phyloP scores from a whole-genome alignment of 2,329 filamentous ascomycete genomes.

The Apiospora malaysiana region DNA sequence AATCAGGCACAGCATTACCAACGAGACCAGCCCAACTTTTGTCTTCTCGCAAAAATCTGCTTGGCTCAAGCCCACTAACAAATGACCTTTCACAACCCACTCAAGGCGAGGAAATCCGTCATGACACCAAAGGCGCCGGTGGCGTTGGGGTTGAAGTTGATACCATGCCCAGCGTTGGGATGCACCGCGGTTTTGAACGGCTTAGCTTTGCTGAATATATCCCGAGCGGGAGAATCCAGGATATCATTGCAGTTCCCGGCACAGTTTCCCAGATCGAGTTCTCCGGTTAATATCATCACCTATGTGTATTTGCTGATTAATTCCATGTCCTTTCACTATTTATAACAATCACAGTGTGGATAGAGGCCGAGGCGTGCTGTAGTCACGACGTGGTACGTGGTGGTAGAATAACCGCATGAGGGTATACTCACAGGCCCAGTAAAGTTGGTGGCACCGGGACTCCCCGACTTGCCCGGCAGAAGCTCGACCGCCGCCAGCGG shows the following conservation, averaged over 20 bases:
- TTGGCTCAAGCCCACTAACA: no score
- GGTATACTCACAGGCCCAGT: not conserved
- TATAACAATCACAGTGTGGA: not conserved
- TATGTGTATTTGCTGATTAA: not conserved
- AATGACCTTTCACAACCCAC: not conserved
- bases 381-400: no score
- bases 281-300: slow-evolving; percentile 30
- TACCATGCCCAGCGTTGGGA: not conserved
- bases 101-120: not conserved
- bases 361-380: no score
- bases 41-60: no score
- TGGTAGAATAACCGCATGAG: no score
- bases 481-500: slow-evolving; percentile 32
- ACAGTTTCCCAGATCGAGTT: slow-evolving; percentile 43
- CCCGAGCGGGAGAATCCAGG: not conserved
- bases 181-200: not conserved
- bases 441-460: not conserved
- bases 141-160: slow-evolving; percentile 6
- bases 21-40: no score
- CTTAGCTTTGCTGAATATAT: not conserved
- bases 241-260: slow-evolving; percentile 42
- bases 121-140: not conserved
- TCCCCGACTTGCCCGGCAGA: not conserved
- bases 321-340: not conserved
- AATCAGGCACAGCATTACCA: no score